Conservation (phyloP, 2,329 filamentous ascomycete genomes). For the Neonectria coccinea region DNA sequence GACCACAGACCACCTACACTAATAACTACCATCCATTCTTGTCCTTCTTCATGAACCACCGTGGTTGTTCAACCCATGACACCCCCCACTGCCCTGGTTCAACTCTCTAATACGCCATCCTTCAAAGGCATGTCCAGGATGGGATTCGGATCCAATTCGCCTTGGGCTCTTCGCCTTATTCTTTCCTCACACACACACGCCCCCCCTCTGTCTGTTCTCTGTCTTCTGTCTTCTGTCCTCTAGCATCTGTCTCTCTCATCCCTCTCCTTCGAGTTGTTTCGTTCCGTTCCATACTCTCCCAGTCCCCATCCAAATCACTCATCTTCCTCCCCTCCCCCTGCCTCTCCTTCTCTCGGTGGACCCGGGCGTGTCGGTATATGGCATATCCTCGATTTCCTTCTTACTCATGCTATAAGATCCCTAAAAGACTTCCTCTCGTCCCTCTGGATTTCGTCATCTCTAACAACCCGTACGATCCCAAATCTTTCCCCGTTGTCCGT, state of each 20-base stretch:
- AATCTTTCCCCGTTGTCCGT: slow-evolving; percentile 36
- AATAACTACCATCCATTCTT: slow-evolving; percentile 14
- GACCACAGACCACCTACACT: slow-evolving; percentile 5
- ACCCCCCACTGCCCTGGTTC: slow-evolving; percentile 15
- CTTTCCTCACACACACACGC: slow-evolving; percentile 27
- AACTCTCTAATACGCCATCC: slow-evolving; percentile 13
- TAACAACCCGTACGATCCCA: slow-evolving; percentile 25
- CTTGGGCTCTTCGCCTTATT: slow-evolving; percentile 31
- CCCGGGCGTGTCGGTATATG: slow-evolving; percentile 35
- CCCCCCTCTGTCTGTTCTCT: slow-evolving; percentile 19
- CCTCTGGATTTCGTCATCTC: slow-evolving; percentile 44
- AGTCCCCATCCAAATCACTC: slow-evolving; percentile 40
- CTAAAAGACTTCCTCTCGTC: slow-evolving; percentile 35
- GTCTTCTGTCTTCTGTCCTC: not conserved
- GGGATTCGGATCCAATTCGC: slow-evolving; percentile 18
- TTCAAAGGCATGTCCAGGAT: slow-evolving; percentile 12
- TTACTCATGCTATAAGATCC: slow-evolving; percentile 43
- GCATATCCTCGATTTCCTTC: slow-evolving; percentile 36
- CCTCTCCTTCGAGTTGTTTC: not conserved
- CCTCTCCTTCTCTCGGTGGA: slow-evolving; percentile 35
- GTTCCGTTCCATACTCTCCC: slow-evolving; percentile 4
- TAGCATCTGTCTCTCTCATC: slow-evolving; percentile 2
- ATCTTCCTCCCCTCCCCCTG: slow-evolving; percentile 37
- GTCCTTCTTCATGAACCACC: slow-evolving; percentile 9
- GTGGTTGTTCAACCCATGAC: slow-evolving; percentile 5